Evolutionary conservation across 2,329 filamentous ascomycete species (phyloP), one percentile per base, ranked within the genome.

Genomic region (Colletotrichum orchidophilum): DNA sequence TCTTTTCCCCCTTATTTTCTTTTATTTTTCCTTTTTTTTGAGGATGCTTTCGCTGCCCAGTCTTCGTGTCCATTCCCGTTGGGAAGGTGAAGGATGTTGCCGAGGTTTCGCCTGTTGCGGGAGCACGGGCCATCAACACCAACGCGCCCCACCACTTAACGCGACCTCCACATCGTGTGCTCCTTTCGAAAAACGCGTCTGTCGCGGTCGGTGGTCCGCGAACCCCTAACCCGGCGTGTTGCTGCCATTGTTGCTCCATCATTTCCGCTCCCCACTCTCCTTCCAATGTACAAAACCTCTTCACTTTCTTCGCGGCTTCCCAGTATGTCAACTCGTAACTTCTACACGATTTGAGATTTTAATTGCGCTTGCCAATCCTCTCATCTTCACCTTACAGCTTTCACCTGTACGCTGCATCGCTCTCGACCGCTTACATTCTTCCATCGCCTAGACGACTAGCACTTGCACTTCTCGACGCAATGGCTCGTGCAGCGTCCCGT

Each of bases 401-500:
- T 5, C 18, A 31, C 27, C 12, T 31, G 24, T 31, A 7, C n/a
- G 29, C 21, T 29, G 42, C 39, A 24, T 50, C n/a, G 42, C 31
- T 46, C 42, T 26, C 29, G 42, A 21, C 13, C 42, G n/a, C 49
- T 46, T 29, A 9, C 42, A 12, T 61, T 39, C 11, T 50, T 12
- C n/a, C 49, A 21, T 46, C 21, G 31, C 50, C 42, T 15, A 61
- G 35, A 49, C 50, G 11, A 24, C 21, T 3, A 21, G 64, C 65
- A 50, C 35, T 39, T 55, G 39, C 57, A 31, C 55, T 42, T 61
- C 65, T 52, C 54, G 26, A 68, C 72, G 65, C 73, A 35, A 74
- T 74, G 73, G 71, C 73, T 60, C 67, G 71, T 52, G 61, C 67
- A 50, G 71, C 63, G 68, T 42, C 71, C 31, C 71, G 71, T 39